Evolutionary conservation across 2,329 filamentous ascomycete species (phyloP), one percentile per base, ranked within the genome.

Genomic region (Fonsecaea multimorphosa): DNA sequence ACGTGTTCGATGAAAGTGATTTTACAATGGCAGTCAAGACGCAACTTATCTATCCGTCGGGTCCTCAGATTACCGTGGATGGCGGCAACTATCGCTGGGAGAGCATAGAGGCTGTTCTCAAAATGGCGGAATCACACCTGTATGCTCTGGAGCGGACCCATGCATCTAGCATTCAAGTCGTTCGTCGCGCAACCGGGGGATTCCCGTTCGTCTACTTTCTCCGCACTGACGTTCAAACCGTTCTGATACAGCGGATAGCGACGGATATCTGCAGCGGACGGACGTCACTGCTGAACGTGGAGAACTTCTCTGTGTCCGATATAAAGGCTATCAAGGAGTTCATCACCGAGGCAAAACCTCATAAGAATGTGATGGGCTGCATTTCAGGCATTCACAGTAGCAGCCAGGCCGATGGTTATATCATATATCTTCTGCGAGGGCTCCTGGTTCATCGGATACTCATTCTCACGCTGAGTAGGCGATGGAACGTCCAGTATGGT

Each of bases 401-500:
- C 52, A 65, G 52, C 12, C 49, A 46, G 2, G 29, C 51, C 8
- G 63, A 52, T 12, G 63, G 63, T 11, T 56, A 56, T 32, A 36
- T 61, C 22, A 61, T 65, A 49, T 61, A 65, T 40, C 67, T 78
- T 5, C 34, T 78, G 9, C 66, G 75, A 1, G 77, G 89, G 0
- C 78, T 91, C 0, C 74, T 91, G 11, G 84, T 85, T 0, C 75
- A 79, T 0, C 83, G 86, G 0, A 77, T 91, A 0, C 71, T 91
- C 0, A 70, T 71, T 0, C 88, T 88, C 64, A 78, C 77, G 0
- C 76, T 91, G 74, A 76, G 0, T 75, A 83, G n/a, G 90, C 78
- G 87, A 1, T 91, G 86, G 85, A 77, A 84, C 3, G 88, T 91
- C 0, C 83, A 90, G 61, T 91, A 87, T 64, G 88, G 89, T 0